Evolutionary conservation across 2,329 filamentous ascomycete species (phyloP), one percentile per base, ranked within the genome.

Genomic region (Aspergillus calidoustus): DNA sequence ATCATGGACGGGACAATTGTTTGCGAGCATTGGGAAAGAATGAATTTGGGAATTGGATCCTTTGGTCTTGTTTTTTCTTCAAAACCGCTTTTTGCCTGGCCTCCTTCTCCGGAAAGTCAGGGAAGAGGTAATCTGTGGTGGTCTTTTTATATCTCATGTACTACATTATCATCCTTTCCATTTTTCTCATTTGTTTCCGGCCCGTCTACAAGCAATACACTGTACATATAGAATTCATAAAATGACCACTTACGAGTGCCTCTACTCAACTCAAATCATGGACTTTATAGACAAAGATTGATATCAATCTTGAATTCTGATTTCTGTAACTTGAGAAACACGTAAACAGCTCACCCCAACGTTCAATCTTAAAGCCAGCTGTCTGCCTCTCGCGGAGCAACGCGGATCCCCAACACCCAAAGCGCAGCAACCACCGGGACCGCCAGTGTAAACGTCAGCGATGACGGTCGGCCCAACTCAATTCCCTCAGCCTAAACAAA

Each of bases 121-220:
- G 46, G 60, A 60, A 62, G 67, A 64, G 64, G 62, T 64, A 64
- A 66, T 67, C 61, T 65, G 65, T 68, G 66, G 66, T 70, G 68
- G 69, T 69, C 65, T 69, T 69, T 69, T 69, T 68, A 69, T 68
- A 67, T 68, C 68, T 71, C 69, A 71, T 71, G 69, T 71, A 71
- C 68, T 71, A 71, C 69, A 58, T 55, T 62, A 56, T 61, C 55
- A 62, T 62, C 51, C 54, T 61, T 69, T 67, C 58, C 44, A 46
- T 49, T 57, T 61, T 61, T 58, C 55, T 59, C 58, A 41, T 59
- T 59, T 64, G 56, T 58, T 55, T 59, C 57, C 60, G 63, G 62
- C 54, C 67, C 68, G 64, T 67, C 66, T 67, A 67, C 63, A 64
- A 66, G 61, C 58, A 70, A 67, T 71, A 68, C 67, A 68, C 63